Evolutionary conservation across 805 yeast genomes (phyloP), one percentile per base, ranked within the genome.

Genomic region (Nakazawaea ernobii): DNA sequence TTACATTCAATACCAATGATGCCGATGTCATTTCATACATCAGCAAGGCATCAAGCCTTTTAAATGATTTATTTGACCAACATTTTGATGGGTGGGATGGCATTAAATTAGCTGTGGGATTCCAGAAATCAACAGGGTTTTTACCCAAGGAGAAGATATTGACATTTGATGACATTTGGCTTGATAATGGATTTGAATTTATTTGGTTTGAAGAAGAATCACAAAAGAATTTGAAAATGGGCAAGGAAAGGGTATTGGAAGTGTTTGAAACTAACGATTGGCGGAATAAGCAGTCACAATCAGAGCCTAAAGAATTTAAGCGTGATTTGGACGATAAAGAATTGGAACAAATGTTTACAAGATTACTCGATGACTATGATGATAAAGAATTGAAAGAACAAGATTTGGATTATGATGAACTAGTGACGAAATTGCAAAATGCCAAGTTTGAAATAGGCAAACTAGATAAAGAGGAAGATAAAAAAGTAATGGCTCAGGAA

Each of bases 231-330:
- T 67, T 51, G 71, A 70, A 51, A 67, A 39, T 43, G 56, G 80
- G 80, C 0, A 62, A 55, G 42, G 68, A 63, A 42, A 49, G 80
- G 42, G 45, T 76, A 1, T 47, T 49, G 10, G 79, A 74, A 48
- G 50, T 73, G 1, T 48, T 76, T 8, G 67, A 73, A 32, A 60
- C 69, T 4, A 73, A 70, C 48, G 73, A 69, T 32, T 77, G 82
- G 81, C 54, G 54, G 15, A 57, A 56, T 32, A 48, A 59, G 39
- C 60, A 59, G 4, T 15, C 20, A 24, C 32, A 29, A 28, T 46
- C 8, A 8, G 9, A 38, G 8, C 32, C 24, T 10, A 41, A 24
- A 4, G 40, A 45, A 17, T 15, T 32, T 6, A 15, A 28, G 33
- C 32, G 37, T 5, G 40, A 46, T 6, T 42, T 40, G 9, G 40